Percentiles rank a stretch among this genome's conserved stretches.
Evolutionary conservation across 768 basidiomycete genomes (phyloP).

Genomic region (Rhizopogon rudus): DNA sequence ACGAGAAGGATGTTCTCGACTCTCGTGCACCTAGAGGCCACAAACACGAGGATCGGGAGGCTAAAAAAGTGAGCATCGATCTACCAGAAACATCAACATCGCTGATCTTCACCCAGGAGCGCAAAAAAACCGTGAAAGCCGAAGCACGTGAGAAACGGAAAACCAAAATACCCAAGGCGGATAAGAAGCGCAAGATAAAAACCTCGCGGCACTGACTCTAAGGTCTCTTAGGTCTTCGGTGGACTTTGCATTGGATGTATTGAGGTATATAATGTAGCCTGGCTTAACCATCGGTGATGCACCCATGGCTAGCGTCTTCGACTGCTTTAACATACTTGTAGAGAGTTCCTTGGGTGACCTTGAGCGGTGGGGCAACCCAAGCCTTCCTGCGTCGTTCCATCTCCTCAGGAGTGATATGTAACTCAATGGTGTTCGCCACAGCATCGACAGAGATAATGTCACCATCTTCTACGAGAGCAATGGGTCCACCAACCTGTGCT

Average conservation of each 20-base stretch:
- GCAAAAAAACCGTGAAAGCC: constrained; percentile 85
- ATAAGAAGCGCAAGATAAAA: constrained; percentile 87
- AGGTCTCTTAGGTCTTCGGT: constrained; percentile 9
- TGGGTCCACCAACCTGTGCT: constrained; percentile 90
- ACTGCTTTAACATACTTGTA: constrained; percentile 90
- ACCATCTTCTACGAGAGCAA: constrained; percentile 85
- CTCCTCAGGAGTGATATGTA: constrained; percentile 75
- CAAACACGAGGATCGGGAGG: constrained; percentile 87
- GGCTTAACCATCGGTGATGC: constrained; percentile 80
- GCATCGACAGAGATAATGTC: constrained; percentile 89
- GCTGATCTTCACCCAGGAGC: constrained; percentile 51
- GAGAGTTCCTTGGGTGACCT: constrained; percentile 75
- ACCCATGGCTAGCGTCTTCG: constrained; percentile 87
- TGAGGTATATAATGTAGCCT: neutral
- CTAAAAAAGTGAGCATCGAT: constrained; percentile 65
- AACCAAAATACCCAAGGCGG: constrained; percentile 91
- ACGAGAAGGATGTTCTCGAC: constrained; percentile 26
- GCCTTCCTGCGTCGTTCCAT: constrained; percentile 61
- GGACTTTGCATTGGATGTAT: constrained; percentile 2
- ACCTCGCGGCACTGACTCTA: constrained; percentile 18
- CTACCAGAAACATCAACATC: constrained; percentile 4
- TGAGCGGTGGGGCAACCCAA: constrained; percentile 86
- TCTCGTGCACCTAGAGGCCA: constrained; percentile 74
- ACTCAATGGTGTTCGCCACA: constrained; percentile 75
- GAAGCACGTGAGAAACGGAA: constrained; percentile 86